Percentiles rank a stretch among this genome's conserved stretches.
These are phyloP conservation scores for Parasarocladium wereldwijsianum DNA, from an alignment of 2,329 filamentous ascomycete species.

Conservation along the genomic window DNA sequence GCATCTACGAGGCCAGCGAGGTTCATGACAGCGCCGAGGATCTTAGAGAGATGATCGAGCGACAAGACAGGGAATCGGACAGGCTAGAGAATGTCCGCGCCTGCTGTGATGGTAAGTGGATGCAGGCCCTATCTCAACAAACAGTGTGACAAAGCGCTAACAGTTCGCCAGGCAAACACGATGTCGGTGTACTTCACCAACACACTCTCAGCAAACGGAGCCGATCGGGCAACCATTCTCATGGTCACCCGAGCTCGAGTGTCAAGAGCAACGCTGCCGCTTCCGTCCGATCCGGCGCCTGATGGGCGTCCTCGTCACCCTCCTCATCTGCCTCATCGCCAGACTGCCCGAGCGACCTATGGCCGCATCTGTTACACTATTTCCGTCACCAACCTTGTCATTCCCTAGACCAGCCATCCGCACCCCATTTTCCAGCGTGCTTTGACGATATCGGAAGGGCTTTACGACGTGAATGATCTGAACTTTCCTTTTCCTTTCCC, in stretches of 20 bases:
- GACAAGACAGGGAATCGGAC: conserved; percentile 61
- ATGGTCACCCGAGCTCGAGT: conserved; percentile 1
- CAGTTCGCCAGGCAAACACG: conserved; percentile 49
- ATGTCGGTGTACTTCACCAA: conserved; percentile 46
- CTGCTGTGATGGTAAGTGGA: conserved; percentile 79
- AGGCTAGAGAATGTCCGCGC: conserved; percentile 88
- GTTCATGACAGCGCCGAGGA: conserved; percentile 73
- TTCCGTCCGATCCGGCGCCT: conserved; percentile 2
- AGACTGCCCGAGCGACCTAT: too few species aligned
- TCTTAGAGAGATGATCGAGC: conserved; percentile 62
- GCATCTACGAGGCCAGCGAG: conserved; percentile 46
- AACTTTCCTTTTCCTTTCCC: too few species aligned
- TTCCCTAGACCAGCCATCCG: too few species aligned
- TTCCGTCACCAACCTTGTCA: too few species aligned
- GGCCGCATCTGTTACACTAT: too few species aligned
- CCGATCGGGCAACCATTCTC: conserved; percentile 2
- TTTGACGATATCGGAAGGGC: too few species aligned
- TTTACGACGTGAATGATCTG: too few species aligned
- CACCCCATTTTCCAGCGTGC: too few species aligned
- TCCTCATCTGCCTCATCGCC: too few species aligned
- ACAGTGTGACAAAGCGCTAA: conserved; percentile 5
- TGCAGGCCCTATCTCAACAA: conserved; percentile 1
- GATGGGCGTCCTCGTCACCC: too few species aligned
- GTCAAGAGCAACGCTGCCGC: conserved; percentile 2
- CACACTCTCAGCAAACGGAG: conserved; percentile 8